phyloP scores from a whole-genome alignment of 805 yeast genomes.

The Saturnispora hagleri region DNA sequence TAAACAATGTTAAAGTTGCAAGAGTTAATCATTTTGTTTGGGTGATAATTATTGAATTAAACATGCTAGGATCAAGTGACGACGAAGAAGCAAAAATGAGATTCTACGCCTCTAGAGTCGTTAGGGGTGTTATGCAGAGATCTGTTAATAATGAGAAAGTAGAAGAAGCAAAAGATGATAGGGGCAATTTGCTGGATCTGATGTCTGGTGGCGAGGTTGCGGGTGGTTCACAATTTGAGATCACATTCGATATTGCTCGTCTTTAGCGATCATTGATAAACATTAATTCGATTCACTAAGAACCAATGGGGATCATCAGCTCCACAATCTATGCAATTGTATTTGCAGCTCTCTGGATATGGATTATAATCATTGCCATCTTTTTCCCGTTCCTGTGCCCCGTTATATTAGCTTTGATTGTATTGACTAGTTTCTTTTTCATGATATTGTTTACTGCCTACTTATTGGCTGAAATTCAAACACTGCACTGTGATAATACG shows the following conservation, averaged over 20 bases:
- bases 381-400: neutral
- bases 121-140: conserved; percentile 28
- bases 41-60: conserved; percentile 45
- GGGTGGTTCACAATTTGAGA: conserved; percentile 27
- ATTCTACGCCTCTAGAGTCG: conserved; percentile 37
- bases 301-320: neutral
- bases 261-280: conserved; percentile 2
- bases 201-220: conserved; percentile 21
- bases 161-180: neutral
- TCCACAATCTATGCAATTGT: neutral
- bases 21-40: conserved; percentile 55
- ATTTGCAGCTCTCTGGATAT: neutral
- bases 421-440: neutral
- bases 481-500: neutral
- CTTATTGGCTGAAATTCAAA: neutral
- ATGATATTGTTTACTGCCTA: neutral
- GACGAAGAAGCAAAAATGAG: conserved; percentile 57
- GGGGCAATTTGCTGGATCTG: conserved; percentile 15
- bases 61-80: conserved; percentile 61
- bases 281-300: neutral
- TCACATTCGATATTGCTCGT: conserved; percentile 34
- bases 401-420: neutral
- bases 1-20: conserved; percentile 44
- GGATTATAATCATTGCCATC: neutral
- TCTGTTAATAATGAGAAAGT: conserved; percentile 11